These are phyloP conservation scores for Mycena capillaripes DNA, from an alignment of 768 basidiomycete genomes.

Conservation along the genomic window DNA sequence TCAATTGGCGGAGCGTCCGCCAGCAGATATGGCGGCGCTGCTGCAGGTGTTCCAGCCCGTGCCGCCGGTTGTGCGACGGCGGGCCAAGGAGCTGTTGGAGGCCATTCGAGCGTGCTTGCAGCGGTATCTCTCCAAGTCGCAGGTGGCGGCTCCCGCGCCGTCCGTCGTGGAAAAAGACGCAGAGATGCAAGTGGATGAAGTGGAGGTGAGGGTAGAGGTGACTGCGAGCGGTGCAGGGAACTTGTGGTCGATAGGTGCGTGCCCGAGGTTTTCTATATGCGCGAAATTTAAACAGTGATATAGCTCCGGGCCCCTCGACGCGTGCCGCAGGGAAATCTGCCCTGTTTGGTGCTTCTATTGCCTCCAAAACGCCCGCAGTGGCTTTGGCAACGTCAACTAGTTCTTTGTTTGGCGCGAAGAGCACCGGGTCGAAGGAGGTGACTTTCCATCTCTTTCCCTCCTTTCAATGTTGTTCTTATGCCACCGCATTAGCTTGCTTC, in stretches of 20 bases:
- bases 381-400: constrained; percentile 51
- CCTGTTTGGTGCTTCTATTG: constrained; percentile 40
- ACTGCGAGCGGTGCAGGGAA: constrained; percentile 13
- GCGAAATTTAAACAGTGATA: neutral
- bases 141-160: constrained; percentile 7
- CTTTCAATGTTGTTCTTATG: neutral
- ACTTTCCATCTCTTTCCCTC: neutral
- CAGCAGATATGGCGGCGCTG: constrained; percentile 74
- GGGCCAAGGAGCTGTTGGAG: constrained; percentile 74
- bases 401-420: constrained; percentile 59
- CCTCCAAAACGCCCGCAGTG: neutral
- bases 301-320: constrained; percentile 7
- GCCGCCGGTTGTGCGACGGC: constrained; percentile 73
- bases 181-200: constrained; percentile 28
- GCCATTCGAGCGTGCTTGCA: constrained; percentile 69
- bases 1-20: constrained; percentile 77
- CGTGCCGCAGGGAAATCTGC: constrained; percentile 27
- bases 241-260: constrained; percentile 49
- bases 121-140: constrained; percentile 40
- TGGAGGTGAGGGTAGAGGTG: constrained; percentile 9
- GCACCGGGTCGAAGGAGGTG: constrained; percentile 2
- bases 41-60: constrained; percentile 71
- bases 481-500: constrained; percentile 23
- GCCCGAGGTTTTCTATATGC: neutral
- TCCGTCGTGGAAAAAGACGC: constrained; percentile 17